These are phyloP conservation scores for Canavalia ensiformis DNA, from an alignment of 306 rosid genomes.

Conservation along the genomic window DNA sequence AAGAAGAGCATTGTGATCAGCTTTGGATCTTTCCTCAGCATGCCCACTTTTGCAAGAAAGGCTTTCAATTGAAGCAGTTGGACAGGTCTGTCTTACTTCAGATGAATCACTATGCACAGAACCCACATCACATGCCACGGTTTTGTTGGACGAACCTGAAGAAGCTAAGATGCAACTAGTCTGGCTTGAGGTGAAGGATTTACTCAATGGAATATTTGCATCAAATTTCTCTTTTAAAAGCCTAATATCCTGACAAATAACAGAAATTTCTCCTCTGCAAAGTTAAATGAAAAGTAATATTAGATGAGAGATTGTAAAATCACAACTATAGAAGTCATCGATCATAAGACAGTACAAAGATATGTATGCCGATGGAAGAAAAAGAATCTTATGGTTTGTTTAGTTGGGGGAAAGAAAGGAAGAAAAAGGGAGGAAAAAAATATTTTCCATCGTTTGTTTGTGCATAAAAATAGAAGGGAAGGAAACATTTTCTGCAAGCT, in stretches of 20 bases:
- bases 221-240: slow-evolving; percentile 89
- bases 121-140: slow-evolving; percentile 45
- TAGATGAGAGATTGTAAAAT: neutral
- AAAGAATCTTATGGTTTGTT: neutral
- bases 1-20: slow-evolving; percentile 56
- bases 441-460: too few relatives aligned
- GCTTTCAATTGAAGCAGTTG: slow-evolving; percentile 44
- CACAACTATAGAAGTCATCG: slow-evolving; percentile 7
- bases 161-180: slow-evolving; percentile 81
- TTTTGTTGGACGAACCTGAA: slow-evolving; percentile 53
- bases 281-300: slow-evolving; percentile 29
- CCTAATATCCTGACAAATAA: slow-evolving; percentile 77
- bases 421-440: too few relatives aligned
- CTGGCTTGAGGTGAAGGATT: slow-evolving; percentile 86
- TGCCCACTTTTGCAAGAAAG: slow-evolving; percentile 35
- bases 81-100: slow-evolving; percentile 47
- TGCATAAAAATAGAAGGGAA: too few relatives aligned
- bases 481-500: too few relatives aligned
- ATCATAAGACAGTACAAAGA: slow-evolving; percentile 5
- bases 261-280: slow-evolving; percentile 91
- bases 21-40: slow-evolving; percentile 47
- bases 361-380: neutral
- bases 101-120: slow-evolving; percentile 55
- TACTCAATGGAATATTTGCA: slow-evolving; percentile 80
- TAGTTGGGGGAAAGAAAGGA: too few relatives aligned